Evolutionary conservation across 2,329 filamentous ascomycete species (phyloP), one percentile per base, ranked within the genome.

Genomic region (Aspergillus melleus): DNA sequence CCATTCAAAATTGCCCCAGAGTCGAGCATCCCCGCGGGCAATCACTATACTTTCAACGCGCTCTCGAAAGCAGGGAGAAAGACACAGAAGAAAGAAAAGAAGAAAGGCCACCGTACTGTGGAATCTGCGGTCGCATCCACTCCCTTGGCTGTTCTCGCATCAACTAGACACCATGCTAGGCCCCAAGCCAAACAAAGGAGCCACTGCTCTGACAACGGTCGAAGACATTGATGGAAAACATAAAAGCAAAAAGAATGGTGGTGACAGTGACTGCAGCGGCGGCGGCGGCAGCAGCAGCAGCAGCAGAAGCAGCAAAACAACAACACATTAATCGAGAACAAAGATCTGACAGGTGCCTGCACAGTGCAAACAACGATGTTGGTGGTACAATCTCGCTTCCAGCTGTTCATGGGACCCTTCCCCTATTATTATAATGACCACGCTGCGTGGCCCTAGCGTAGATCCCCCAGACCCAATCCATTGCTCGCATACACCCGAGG

Each of bases 221-320:
- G 16, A 51, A 57, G 39, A 49, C 54, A 57, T 51, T 19, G 47
- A 42, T 44, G 32, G 30, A 57, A n/a, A 42, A n/a, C 16, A 42
- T n/a, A 42, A 1, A 42, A 20, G 47, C 29, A 57, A 57, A 50
- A 30, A 19, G 11, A 51, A 51, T 4, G 6, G 9, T 46, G 44
- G 44, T 47, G 19, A 47, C 44, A 47, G 44, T 22, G 19, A 47
- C 20, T 20, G 44, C 54, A 36, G 26, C 36, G 36, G 36, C 14
- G 36, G 36, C 36, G 6, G 36, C 22, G 22, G 22, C 22, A 22
- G 22, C 22, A 22, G 22, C 22, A 22, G 22, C 22, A 22, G 22
- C 22, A 22, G 22, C 22, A 22, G 22, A 22, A 22, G 22, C 14
- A n/a, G 16, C 20, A 24, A 8, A 39, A n/a, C 20, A 42, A 22